Base-by-base conservation (phyloP, 495 filamentous ascomycete genomes). In the Umbilicaria muhlenbergii region DNA sequence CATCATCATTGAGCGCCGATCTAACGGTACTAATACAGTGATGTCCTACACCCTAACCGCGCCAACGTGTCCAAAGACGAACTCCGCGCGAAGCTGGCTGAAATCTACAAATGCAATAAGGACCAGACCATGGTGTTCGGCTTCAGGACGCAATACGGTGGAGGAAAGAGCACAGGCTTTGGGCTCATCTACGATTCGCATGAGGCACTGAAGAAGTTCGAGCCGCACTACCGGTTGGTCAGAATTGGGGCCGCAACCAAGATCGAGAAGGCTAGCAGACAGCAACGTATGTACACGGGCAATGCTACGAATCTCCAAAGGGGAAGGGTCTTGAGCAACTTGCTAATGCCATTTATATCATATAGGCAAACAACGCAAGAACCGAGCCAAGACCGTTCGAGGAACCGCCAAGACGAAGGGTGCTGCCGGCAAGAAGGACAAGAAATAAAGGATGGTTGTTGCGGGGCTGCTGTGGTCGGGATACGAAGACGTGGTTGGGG, bases 331-430 rank as follows among this genome's bases (percentile, higher is more conserved):
- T n/a, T 5, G 40, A 42, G 3, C 8, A 5, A n/a, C 15, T 38
- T 17, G 35, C 35, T 17, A 34, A 41, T 10, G 2, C 38, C n/a
- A 35, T 34, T 24, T 32, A 33, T 43, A 34, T 41, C 24, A 44
- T 49, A 73, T 69, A 99, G 92, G 92, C 78, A 99, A 99, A 77
- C 89, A 96, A 78, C 83, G 92, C 74, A 99, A 96, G 83, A 99
- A 99, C 86, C 77, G 88, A 63, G 78, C 81, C 69, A 96, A 96
- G 86, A 86, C 89, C 65, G 81, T 93, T 65, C 86, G 92, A 51
- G 92, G 92, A 64, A 88, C 82, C 55, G 92, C 87, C 58, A 83
- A 83, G 69, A 66, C 64, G 59, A 96, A 94, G 83, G 83, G 83
- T 61, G 80, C 77, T 57, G 80, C 81, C 71, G 81, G 86, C 73